Evolutionary conservation across 495 filamentous ascomycete species (phyloP).

Genomic region (Podospora appendiculata): DNA sequence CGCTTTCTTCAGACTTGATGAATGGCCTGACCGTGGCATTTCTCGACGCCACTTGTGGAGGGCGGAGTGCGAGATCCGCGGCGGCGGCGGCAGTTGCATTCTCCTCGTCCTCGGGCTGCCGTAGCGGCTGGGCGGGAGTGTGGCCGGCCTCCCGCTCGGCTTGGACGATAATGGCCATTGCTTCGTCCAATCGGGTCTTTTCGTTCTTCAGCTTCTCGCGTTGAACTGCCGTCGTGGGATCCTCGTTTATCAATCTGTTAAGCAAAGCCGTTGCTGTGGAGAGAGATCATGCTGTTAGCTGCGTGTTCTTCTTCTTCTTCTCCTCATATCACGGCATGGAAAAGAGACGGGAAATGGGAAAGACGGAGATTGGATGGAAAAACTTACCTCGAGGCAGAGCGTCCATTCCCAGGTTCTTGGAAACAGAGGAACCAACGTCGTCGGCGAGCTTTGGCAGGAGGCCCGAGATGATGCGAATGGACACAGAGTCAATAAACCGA

Average conservation of each 20-base stretch:
- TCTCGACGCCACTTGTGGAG: too few relatives aligned
- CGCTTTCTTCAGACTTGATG: too few relatives aligned
- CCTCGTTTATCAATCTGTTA: constrained; percentile 37
- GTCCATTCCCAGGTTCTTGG: constrained; percentile 31
- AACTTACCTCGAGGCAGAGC: constrained; percentile 10
- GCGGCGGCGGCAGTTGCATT: too few relatives aligned
- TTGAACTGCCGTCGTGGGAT: constrained; percentile 24
- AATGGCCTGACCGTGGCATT: too few relatives aligned
- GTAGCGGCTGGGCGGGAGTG: neutral
- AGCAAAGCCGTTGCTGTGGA: constrained; percentile 17
- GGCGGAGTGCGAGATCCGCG: too few relatives aligned
- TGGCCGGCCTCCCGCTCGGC: constrained; percentile 9
- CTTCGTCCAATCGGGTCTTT: constrained; percentile 29
- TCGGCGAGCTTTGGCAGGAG: constrained; percentile 28
- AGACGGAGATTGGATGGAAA: neutral
- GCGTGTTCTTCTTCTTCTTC: too few relatives aligned
- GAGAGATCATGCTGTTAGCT: neutral
- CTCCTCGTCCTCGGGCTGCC: neutral
- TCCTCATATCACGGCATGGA: neutral
- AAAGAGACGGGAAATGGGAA: neutral
- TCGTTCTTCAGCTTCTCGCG: constrained; percentile 28
- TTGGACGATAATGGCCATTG: constrained; percentile 33
- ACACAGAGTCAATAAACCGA: constrained; percentile 42
- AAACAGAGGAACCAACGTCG: constrained; percentile 27
- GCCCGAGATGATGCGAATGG: constrained; percentile 38